Conservation (phyloP, 2,329 filamentous ascomycete species). For the Chrysoporthe deuterocubensis region DNA sequence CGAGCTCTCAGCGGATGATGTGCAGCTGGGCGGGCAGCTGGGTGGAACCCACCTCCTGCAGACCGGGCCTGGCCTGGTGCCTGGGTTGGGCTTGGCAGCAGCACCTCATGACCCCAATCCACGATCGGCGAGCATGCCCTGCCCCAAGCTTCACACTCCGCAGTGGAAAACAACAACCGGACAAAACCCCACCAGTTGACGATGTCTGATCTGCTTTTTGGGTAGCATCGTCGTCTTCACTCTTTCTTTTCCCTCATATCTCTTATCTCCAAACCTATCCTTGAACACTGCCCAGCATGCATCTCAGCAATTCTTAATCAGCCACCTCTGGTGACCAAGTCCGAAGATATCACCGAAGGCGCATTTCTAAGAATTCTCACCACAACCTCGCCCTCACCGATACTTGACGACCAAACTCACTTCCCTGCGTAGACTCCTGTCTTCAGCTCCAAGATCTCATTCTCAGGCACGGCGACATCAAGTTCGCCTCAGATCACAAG, state of each 20-base stretch:
- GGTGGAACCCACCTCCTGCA: background rate
- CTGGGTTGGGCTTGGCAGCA: background rate
- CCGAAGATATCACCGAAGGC: background rate
- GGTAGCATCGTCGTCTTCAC: background rate
- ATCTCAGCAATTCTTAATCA: conserved; percentile 5
- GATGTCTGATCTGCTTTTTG: background rate
- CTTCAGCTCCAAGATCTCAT: background rate
- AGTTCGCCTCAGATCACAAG: background rate
- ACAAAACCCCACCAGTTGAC: background rate
- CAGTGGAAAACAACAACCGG: background rate
- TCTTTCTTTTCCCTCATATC: background rate
- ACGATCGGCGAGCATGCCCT: background rate
- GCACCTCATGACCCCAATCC: background rate
- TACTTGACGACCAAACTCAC: background rate
- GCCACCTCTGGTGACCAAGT: conserved; percentile 4
- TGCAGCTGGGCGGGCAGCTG: background rate
- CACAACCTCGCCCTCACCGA: background rate
- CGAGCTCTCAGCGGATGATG: conserved; percentile 6
- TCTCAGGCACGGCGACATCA: background rate
- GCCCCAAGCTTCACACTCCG: background rate
- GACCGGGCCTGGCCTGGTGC: background rate
- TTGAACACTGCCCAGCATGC: background rate
- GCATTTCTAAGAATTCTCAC: background rate
- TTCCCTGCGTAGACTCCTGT: background rate
- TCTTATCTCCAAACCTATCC: background rate